Evolutionary conservation across 164 flowering plant genomes (phyloP), one percentile per base, ranked within the genome.

Genomic region (Liquidambar formosana): DNA sequence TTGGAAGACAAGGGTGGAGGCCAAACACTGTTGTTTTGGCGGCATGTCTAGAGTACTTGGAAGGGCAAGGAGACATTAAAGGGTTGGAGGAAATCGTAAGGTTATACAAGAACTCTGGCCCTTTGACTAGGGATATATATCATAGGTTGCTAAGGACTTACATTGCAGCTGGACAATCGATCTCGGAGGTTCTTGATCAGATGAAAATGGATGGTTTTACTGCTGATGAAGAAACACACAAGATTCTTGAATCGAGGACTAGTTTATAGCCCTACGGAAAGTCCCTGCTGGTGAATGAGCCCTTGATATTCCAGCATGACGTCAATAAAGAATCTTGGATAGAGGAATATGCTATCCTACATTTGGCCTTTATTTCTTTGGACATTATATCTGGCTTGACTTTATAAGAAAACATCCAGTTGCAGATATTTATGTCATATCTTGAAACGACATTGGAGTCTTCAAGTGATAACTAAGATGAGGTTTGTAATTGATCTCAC

Each of bases 191-290:
- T 64, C 64, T 78, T 60, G 58, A 47, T 15, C 75, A 64, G 66
- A 74, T 73, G 72, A 54, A 63, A 68, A 41, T 21, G 54, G 70
- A 70, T 71, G 80, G 75, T 63, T 66, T 67, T 26, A 10, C 53
- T 45, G 59, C 63, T 22, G 63, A 71, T 59, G 75, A 74, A 71
- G 75, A 68, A 68, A 71, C 67, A 49, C 26, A 69, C 11, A 69
- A 69, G 66, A 64, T 66, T 15, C 67, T 76, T 10, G 57, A 44
- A 53, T 26, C 49, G 22, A 4, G 4, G 23, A 26, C 53, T 13
- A 19, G 48, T 19, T 18, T 21, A 51, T 21, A n/a, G 56, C 56
- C 56, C 56, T 18, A 18, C 19, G 1, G 21, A n/a, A 22, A 21
- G 0, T 11, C 12, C 26, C 22, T 19, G 23, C 54, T 6, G 21